phyloP scores from a whole-genome alignment of 345 rosid genomes.

The Sonneratia alba region DNA sequence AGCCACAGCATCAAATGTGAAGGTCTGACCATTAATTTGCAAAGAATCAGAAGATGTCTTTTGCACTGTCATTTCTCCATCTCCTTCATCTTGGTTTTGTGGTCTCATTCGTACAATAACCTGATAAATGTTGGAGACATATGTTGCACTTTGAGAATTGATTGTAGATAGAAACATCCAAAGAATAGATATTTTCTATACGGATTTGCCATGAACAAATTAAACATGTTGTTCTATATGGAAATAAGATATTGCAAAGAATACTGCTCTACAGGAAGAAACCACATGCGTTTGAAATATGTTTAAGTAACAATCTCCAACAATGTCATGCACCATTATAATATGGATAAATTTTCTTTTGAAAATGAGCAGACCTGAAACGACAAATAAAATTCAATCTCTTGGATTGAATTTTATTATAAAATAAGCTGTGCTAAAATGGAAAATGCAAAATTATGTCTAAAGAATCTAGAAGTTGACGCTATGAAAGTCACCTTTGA shows the following conservation, averaged over 20 bases:
- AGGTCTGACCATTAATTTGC: constrained; percentile 62
- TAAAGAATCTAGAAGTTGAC: too few species aligned
- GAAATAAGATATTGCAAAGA: not conserved
- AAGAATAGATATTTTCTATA: not conserved
- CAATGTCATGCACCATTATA: not conserved
- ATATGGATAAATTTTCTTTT: not conserved
- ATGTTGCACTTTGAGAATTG: not conserved
- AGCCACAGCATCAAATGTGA: constrained; percentile 84
- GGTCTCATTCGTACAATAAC: constrained; percentile 92
- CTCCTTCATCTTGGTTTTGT: constrained; percentile 53
- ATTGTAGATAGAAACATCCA: not conserved
- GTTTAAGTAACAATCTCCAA: not conserved
- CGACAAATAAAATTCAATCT: not conserved
- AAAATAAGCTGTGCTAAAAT: too few species aligned
- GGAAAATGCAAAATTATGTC: too few species aligned
- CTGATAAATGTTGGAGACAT: constrained; percentile 19
- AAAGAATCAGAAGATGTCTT: constrained; percentile 54
- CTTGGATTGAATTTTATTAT: too few species aligned
- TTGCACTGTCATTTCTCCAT: constrained; percentile 61
- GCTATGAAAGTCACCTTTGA: too few species aligned
- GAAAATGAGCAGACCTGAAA: not conserved
- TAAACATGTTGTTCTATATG: not conserved
- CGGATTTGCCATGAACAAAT: not conserved
- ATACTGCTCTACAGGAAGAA: not conserved
- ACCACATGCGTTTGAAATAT: not conserved